Evolutionary conservation across 2,329 filamentous ascomycete genomes (phyloP), one percentile per base, ranked within the genome.

Genomic region (Pestalotiopsis sp.): DNA sequence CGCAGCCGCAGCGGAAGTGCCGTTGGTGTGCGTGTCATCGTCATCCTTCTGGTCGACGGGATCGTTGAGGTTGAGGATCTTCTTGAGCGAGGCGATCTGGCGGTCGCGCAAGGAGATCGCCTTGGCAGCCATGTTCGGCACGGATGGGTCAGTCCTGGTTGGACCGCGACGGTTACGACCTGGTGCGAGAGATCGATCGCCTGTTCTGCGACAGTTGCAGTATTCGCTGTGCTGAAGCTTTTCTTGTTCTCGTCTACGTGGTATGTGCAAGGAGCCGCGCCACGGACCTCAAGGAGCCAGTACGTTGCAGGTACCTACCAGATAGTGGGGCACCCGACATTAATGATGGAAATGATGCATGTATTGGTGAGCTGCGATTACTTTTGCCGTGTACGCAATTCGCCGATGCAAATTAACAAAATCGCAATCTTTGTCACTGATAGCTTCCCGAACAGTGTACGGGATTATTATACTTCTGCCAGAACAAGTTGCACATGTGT

Each of bases 21-120:
- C 91, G 76, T 91, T 91, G 68, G 88, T 84, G 60, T 88, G 83
- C 52, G 86, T 79, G 68, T 94, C 92, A 69, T 93, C 87, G 64
- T 87, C 83, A 68, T 88, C 85, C 73, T 87, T 86, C 69, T 87
- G 79, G 73, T 88, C 77, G 83, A 87, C 70, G 82, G 89, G 87
- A 77, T 96, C 91, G 82, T 99, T 99, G 73, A 99, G 86, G 80
- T 98, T 98, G 73, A 99, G 89, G 76, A 99, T 94, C 82, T 94
- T 95, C 84, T 97, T 94, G 77, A 99, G 94, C 20, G 95, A 95
- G 64, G 92, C 95, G 75, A 79, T 77, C 71, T 79, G 77, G 63
- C 77, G 76, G 75, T 79, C 77, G 71, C 77, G 75, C 61, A 76
- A 64, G 45, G 77, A 76, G 39, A 72, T 64, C 13, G 72, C 75